Base-by-base conservation (phyloP, 2,329 filamentous ascomycete genomes). In the Coniochaeta pulveracea region DNA sequence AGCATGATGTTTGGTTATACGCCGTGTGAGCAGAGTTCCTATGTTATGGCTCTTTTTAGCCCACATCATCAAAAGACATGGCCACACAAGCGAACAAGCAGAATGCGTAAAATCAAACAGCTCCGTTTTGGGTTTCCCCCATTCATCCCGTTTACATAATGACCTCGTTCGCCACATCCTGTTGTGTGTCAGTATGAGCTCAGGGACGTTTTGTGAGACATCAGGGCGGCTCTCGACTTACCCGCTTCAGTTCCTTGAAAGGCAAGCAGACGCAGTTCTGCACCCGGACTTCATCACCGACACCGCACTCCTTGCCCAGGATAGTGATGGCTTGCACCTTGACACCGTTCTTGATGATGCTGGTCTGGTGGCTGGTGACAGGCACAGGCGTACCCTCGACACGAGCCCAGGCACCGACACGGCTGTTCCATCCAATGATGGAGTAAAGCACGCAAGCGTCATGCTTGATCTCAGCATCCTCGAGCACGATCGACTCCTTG, bases 241-340 rank as follows among this genome's bases (percentile, higher is more conserved):
- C 85, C 64, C 88, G 76, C 76, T 95, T 96, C 56, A 98, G 63
- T 64, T 96, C 91, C 72, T 98, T 98, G 61, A 88, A 94, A 8
- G 91, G 91, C 64, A 98, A 61, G 63, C 91, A 96, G 39, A 98
- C 79, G 56, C 91, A 98, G 64, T 98, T 96, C 65, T 96, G 89
- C 47, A 98, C 86, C 41, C 86, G 76, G 9, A 96, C 80, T 60
- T 96, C 91, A 49, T 98, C 91, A 4, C 81, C 86, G 19, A 96
- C 91, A 36, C 69, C 76, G 51, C 89, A 96, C 59, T 98, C 91
- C 69, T 96, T 95, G 54, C 89, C 89, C 41, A 98, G 61, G 45
- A 96, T 98, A 29, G 89, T 96, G 53, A 96, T 91, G 58, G 85
- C 93, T 69, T 96, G 91, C 33, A 98, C 91, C 69, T 96, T 96